Evolutionary conservation across 331 rosid species (phyloP), one percentile per base, ranked within the genome.

Genomic region (Rhamnella rubrinervis): DNA sequence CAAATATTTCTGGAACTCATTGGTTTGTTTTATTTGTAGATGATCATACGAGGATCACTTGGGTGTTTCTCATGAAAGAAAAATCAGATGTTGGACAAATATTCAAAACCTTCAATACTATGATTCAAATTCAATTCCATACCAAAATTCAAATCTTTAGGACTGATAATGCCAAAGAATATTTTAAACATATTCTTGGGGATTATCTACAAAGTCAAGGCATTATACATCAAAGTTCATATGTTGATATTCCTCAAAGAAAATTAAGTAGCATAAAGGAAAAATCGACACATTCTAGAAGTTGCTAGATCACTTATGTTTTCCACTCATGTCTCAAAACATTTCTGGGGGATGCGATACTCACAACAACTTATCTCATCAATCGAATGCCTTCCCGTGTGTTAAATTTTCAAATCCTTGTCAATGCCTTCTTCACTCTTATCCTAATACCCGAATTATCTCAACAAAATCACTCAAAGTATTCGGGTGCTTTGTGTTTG

Each of bases 251-350:
- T 1, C 59, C 31, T 12, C 59, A 47, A 0, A 0, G 10, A 60
- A 44, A 70, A 59, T 8, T 14, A 16, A 13, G 13, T 59, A 0
- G 60, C 50, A 20, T 14, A 68, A 37, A 5, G 63, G 10, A 59
- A 70, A 59, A 70, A 70, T 23, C 12, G 20, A 4, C 21, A 70
- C 17, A 6, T 70, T 4, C 37, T 70, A 0, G 57, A 69, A 58
- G 65, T 57, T 0, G 56, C 57, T 39, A 2, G 11, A 3, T 40
- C 21, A 1, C 9, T 70, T 3, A 46, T 65, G 56, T 65, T 65
- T 3, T 20, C 40, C 0, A 65, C 16, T 4, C 21, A 65, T 47
- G 38, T 40, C 3, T 59, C 28, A 0, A 70, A 70, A 26, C 9
- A 18, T 16, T 3, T 44, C 26, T 31, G 23, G 75, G 59, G 35